These are phyloP conservation scores for Nothophaeocryptopus gaeumannii DNA, from an alignment of 2,329 filamentous ascomycete species.

Conservation along the genomic window DNA sequence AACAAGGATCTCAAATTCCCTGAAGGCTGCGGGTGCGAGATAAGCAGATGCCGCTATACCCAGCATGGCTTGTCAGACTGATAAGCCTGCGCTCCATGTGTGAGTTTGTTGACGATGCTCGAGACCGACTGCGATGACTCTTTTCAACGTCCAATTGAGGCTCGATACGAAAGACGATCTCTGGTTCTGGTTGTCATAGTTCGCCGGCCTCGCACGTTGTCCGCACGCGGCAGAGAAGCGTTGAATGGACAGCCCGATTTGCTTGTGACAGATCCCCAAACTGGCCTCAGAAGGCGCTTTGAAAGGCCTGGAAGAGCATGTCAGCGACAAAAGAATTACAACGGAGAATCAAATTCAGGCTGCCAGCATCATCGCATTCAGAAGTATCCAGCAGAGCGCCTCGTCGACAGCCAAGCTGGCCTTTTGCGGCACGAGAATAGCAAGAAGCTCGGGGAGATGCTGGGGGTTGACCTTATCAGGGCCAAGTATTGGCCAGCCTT, in stretches of 20 bases:
- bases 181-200: background rate
- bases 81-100: conserved; percentile 1
- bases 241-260: background rate
- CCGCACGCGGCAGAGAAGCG: background rate
- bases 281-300: background rate
- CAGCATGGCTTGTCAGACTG: background rate
- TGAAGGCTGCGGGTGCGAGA: background rate
- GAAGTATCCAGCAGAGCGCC: conserved; percentile 2
- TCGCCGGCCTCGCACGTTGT: conserved; percentile 8
- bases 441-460: background rate
- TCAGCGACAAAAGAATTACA: background rate
- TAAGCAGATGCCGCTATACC: no score
- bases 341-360: conserved; percentile 1
- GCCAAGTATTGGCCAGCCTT: conserved; percentile 1
- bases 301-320: background rate
- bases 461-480: conserved; percentile 5
- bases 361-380: background rate
- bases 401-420: background rate
- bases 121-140: background rate
- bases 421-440: background rate
- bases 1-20: background rate
- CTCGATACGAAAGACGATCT: background rate
- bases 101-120: conserved; percentile 1
- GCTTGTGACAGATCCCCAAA: background rate
- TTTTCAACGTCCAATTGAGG: background rate